phyloP scores from a whole-genome alignment of 345 rosid genomes.

The Eucalyptus curtisii region DNA sequence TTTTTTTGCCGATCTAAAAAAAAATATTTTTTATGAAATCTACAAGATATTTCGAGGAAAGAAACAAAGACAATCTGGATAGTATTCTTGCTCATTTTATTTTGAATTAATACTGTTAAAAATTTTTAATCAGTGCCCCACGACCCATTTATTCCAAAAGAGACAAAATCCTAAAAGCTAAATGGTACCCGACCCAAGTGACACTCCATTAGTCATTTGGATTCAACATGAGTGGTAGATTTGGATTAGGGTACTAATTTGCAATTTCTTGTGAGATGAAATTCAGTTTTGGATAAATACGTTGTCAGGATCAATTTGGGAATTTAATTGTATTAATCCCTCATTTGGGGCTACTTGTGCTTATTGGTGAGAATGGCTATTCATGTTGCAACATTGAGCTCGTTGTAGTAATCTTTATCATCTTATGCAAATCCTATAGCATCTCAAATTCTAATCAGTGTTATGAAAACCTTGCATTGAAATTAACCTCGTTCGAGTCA shows the following conservation, averaged over 20 bases:
- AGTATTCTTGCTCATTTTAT: not conserved
- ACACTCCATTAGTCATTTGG: not conserved
- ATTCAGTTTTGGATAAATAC: no score
- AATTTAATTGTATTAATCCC: not conserved
- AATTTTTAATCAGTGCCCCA: not conserved
- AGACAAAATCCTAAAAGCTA: not conserved
- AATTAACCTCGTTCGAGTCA: rapidly evolving
- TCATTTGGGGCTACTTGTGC: no score
- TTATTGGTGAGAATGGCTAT: not conserved
- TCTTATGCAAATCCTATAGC: not conserved
- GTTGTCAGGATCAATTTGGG: not conserved
- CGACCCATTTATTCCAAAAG: not conserved
- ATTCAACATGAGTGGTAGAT: not conserved
- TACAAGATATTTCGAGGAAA: not conserved
- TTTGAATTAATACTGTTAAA: not conserved
- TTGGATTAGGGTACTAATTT: not conserved
- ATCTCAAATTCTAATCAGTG: not conserved
- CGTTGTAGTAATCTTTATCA: not conserved
- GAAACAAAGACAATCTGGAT: not conserved
- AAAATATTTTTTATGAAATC: not conserved
- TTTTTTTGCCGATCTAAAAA: not conserved
- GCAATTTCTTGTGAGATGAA: not conserved
- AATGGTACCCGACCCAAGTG: not conserved
- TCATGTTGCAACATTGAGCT: not conserved
- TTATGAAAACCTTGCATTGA: not conserved